Evolutionary conservation across 495 filamentous ascomycete genomes (phyloP).

Genomic region (Penicillium coffeae): DNA sequence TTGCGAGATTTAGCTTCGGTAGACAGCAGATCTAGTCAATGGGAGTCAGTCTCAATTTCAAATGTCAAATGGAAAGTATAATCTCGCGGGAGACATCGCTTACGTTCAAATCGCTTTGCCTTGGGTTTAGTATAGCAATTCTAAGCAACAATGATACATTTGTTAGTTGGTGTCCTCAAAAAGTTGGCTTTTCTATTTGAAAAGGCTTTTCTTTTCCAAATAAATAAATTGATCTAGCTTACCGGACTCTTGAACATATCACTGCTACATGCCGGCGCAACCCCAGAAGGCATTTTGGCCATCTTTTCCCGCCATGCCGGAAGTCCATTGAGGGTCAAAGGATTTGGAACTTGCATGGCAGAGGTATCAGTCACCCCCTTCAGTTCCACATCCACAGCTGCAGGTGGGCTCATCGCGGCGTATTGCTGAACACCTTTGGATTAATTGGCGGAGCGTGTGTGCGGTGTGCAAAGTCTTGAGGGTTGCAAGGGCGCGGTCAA

Average conservation of each 20-base stretch:
- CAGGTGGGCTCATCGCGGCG: slow-evolving; percentile 37
- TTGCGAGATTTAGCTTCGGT: slow-evolving; percentile 40
- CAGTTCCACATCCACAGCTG: slow-evolving; percentile 36
- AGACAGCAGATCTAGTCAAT: slow-evolving; percentile 30
- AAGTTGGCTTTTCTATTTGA: no score
- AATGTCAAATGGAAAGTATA: background rate
- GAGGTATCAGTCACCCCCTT: slow-evolving; percentile 37
- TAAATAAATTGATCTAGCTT: slow-evolving; percentile 12
- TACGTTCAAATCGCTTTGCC: slow-evolving; percentile 83
- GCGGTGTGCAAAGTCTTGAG: background rate
- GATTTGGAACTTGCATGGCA: slow-evolving; percentile 45
- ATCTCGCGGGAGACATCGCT: slow-evolving; percentile 22
- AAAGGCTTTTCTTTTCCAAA: background rate
- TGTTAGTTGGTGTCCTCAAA: no score
- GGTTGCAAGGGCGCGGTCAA: no score
- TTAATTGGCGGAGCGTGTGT: slow-evolving; percentile 9
- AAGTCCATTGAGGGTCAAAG: slow-evolving; percentile 69
- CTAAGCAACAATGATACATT: slow-evolving; percentile 30
- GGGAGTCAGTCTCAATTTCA: background rate
- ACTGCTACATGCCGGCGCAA: slow-evolving; percentile 72
- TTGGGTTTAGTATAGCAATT: slow-evolving; percentile 63
- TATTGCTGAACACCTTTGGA: slow-evolving; percentile 1
- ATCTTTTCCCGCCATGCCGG: slow-evolving; percentile 62
- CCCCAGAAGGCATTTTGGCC: slow-evolving; percentile 63
- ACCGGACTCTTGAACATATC: slow-evolving; percentile 80